Evolutionary conservation across 2,329 filamentous ascomycete species (phyloP).

Genomic region (Trichophyton mentagrophytes): DNA sequence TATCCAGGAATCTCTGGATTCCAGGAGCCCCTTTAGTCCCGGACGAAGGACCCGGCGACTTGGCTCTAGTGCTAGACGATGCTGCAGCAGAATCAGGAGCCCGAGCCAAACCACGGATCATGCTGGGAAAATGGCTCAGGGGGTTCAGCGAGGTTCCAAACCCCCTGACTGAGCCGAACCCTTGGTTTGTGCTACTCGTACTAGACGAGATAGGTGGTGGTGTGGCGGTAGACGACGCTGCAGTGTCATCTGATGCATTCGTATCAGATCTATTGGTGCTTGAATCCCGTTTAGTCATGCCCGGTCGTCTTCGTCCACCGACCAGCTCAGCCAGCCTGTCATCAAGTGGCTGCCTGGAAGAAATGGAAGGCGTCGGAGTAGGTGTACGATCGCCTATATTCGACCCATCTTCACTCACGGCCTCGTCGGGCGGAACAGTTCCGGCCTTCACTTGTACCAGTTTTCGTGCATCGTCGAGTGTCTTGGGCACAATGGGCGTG

Average conservation of each 20-base stretch:
- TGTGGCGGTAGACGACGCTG: conserved; percentile 14
- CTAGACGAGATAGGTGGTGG: conserved; percentile 20
- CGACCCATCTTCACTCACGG: conserved; percentile 41
- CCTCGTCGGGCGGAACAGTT: conserved; percentile 37
- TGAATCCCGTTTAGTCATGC: conserved; percentile 61
- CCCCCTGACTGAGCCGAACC: conserved; percentile 69
- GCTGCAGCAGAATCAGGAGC: conserved; percentile 32
- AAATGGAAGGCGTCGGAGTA: conserved; percentile 18
- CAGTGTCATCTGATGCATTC: conserved; percentile 20
- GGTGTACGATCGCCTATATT: conserved; percentile 31
- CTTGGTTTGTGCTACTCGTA: conserved; percentile 37
- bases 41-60: background rate
- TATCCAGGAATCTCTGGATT: conserved; percentile 59
- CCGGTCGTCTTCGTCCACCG: conserved; percentile 47
- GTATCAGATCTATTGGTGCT: conserved; percentile 28
- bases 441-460: conserved; percentile 51
- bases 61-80: conserved; percentile 7
- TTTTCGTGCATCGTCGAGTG: conserved; percentile 81
- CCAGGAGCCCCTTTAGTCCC: conserved; percentile 40
- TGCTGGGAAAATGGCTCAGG: conserved; percentile 62
- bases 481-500: conserved; percentile 60
- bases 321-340: conserved; percentile 61
- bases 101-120: conserved; percentile 63
- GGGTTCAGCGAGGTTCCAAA: conserved; percentile 72
- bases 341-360: conserved; percentile 37